These are phyloP conservation scores for Nemania abortiva DNA, from an alignment of 2,329 filamentous ascomycete species.

Conservation along the genomic window DNA sequence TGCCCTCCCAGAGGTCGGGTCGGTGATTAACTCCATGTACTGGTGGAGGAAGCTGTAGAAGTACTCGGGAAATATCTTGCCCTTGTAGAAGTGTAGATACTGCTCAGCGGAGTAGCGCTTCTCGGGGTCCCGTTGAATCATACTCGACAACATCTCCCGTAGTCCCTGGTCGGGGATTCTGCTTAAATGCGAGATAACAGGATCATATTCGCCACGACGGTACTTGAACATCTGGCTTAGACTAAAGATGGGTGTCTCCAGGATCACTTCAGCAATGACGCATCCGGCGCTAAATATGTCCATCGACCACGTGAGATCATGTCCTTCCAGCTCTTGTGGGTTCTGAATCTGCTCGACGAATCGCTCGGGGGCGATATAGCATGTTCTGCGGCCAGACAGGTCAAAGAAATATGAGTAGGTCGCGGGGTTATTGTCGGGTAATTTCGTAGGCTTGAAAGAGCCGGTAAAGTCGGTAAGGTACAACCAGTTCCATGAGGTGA, in stretches of 20 bases:
- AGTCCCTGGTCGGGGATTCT: conserved; percentile 91
- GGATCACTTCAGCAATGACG: conserved; percentile 94
- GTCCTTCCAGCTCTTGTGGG: conserved; percentile 66
- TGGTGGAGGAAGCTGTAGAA: conserved; percentile 98
- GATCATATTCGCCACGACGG: conserved; percentile 91
- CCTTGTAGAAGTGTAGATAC: conserved; percentile 91
- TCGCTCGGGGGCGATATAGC: conserved; percentile 93
- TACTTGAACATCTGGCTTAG: conserved; percentile 96
- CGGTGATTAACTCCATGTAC: conserved; percentile 96
- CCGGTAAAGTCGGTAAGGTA: conserved; percentile 98
- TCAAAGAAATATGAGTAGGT: conserved; percentile 99
- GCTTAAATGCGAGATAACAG: conserved; percentile 80
- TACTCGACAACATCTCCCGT: conserved; percentile 89
- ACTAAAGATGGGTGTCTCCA: conserved; percentile 97
- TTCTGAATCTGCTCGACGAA: conserved; percentile 69
- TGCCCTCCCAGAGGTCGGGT: conserved; percentile 83
- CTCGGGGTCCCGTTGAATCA: conserved; percentile 95
- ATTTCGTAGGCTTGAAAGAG: conserved; percentile 90
- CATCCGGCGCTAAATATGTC: conserved; percentile 98
- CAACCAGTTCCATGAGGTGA: conserved; percentile 99
- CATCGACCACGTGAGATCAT: conserved; percentile 89
- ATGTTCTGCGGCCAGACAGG: conserved; percentile 88
- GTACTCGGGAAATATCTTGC: conserved; percentile 93
- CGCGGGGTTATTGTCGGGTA: conserved; percentile 96
- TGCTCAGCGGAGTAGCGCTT: conserved; percentile 93